Base-by-base conservation (phyloP, 2,329 filamentous ascomycete species). In the Exophiala sideris region DNA sequence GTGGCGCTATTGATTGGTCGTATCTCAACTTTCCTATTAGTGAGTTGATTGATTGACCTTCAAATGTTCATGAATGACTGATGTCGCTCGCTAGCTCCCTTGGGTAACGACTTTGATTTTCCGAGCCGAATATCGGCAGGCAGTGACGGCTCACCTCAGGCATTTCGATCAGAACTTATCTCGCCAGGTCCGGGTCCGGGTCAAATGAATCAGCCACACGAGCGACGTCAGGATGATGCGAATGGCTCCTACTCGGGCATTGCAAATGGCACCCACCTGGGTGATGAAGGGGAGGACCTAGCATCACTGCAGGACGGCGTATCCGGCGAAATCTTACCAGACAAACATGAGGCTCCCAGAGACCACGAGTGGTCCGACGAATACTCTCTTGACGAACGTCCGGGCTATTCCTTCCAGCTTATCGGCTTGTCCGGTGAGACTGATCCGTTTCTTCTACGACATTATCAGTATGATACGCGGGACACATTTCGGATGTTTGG, bases 381-480 rank as follows among this genome's bases (percentile, higher is more conserved):
- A 18, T 53, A 48, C 50, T 48, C 50, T 42, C 50, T 53, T 42
- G 50, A 53, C 36, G 44, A 48, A 34, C 39, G 50, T 10, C 50
- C 50, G 32, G 50, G 50, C 44, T 53, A 53, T 38, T 53, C 50
- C 8, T 48, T 45, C 11, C 50, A 53, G 24, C 45, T 53, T 35
- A 42, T 53, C 42, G 50, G 50, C 34, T 14, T 45, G 32, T 53
- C 50, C 8, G 41, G 40, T 29, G 50, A 53, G 34, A 53, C 50
- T 42, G 50, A 53, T 53, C 50, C 50, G 3, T 53, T 53, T 24
- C 50, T 53, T 42, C 44, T 53, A 21, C 50, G 50, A n/a, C 50
- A 53, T 36, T 53, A 53, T 35, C 39, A 45, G 29, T 53, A 53
- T 33, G 50, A 53, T 38, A n/a, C n/a, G 34, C 44, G 42, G 12